Conservation (phyloP, 129 eudicot species). For the Centrapalus pauciflorus region DNA sequence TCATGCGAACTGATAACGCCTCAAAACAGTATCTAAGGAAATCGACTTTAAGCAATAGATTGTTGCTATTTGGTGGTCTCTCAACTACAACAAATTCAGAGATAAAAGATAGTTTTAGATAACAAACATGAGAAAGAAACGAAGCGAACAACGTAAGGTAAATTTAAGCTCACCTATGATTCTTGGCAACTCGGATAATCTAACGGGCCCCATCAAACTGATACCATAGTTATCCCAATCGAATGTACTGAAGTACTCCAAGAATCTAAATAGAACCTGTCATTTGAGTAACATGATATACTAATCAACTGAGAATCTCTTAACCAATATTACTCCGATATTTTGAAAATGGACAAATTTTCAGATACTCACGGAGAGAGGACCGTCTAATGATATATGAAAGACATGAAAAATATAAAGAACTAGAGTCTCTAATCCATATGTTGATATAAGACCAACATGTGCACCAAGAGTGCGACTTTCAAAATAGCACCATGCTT, state of each 20-base stretch:
- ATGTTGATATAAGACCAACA: constrained; percentile 89
- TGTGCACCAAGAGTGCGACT: constrained; percentile 97
- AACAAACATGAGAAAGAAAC: not conserved
- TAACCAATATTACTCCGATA: not conserved
- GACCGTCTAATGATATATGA: constrained; percentile 70
- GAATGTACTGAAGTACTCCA: constrained; percentile 93
- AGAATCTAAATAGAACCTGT: constrained; percentile 81
- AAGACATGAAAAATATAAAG: constrained; percentile 82
- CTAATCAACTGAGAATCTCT: constrained; percentile 11
- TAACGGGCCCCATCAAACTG: constrained; percentile 71
- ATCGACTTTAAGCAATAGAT: constrained; percentile 52
- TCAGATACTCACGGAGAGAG: constrained; percentile 70
- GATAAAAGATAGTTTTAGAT: not conserved
- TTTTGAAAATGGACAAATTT: not conserved
- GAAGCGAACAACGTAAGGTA: not conserved
- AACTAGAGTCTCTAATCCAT: constrained; percentile 95
- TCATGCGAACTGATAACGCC: constrained; percentile 53
- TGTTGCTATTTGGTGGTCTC: constrained; percentile 47
- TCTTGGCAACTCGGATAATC: constrained; percentile 73
- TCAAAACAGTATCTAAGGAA: constrained; percentile 57
- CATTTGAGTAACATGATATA: constrained; percentile 21
- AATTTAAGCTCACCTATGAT: constrained; percentile 49
- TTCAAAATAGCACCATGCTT: constrained; percentile 94
- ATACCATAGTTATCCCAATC: constrained; percentile 87
- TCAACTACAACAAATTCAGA: constrained; percentile 54